Conservation (phyloP, 345 rosid species). For the Melastoma malabathricum region DNA sequence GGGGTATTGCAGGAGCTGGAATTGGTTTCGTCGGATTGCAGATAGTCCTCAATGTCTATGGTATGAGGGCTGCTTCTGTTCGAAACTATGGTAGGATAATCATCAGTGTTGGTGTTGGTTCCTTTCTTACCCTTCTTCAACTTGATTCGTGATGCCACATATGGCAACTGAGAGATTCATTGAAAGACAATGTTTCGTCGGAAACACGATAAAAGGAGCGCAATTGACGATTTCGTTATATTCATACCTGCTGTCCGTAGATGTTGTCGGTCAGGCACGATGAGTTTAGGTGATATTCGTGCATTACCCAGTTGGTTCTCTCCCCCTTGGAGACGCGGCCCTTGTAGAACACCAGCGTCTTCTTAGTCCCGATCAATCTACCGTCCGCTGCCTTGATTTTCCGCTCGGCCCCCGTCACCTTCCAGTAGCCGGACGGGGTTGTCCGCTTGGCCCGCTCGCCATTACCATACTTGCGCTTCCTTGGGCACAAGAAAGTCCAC, state of each 20-base stretch:
- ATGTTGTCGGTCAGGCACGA: slow-evolving; percentile 8
- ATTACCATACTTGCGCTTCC: slow-evolving; percentile 11
- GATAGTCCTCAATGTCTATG: no score
- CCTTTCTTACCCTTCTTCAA: background rate
- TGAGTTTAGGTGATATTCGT: slow-evolving; percentile 14
- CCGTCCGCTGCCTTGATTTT: slow-evolving; percentile 5
- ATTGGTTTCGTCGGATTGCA: no score
- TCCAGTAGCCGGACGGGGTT: slow-evolving; percentile 40
- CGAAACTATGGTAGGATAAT: no score
- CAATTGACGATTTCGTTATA: no score
- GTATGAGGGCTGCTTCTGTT: no score
- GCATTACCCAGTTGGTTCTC: slow-evolving; percentile 17
- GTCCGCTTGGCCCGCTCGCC: slow-evolving; percentile 13
- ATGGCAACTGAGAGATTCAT: slow-evolving; percentile 1
- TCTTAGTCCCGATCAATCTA: slow-evolving; percentile 8
- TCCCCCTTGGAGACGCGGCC: slow-evolving; percentile 1
- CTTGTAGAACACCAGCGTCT: slow-evolving; percentile 24
- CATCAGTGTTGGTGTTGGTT: no score
- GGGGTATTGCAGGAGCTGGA: no score
- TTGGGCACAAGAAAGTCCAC: slow-evolving; percentile 29
- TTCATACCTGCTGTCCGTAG: background rate
- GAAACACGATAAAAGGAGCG: no score
- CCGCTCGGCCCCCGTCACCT: slow-evolving; percentile 27
- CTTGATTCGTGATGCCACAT: slow-evolving; percentile 2
- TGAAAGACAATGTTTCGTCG: no score